Conservation (phyloP, 1,284 basidiomycete species). For the Cutaneotrichosporon mucoides region DNA sequence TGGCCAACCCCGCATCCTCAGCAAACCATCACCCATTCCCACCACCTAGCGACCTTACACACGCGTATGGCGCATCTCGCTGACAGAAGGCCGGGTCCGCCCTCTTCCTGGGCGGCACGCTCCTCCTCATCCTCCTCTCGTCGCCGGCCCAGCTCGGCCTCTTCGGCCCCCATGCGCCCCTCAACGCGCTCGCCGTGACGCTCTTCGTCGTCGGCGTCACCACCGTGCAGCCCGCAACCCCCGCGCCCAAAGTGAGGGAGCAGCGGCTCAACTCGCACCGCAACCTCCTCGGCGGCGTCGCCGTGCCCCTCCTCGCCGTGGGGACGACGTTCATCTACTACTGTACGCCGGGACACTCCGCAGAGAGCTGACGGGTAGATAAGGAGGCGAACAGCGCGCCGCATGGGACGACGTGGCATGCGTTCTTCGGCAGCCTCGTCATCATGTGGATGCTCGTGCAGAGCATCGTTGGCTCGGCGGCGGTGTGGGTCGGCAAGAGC, state of each 20-base stretch:
- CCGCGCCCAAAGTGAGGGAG: slow-evolving; percentile 19
- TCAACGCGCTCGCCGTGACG: slow-evolving; percentile 40
- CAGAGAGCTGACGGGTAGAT: slow-evolving; percentile 18
- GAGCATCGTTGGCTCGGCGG: slow-evolving; percentile 31
- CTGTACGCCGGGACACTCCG: slow-evolving; percentile 28
- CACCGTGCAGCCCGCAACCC: slow-evolving; percentile 41
- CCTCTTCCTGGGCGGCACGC: slow-evolving; percentile 38
- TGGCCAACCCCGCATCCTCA: not conserved
- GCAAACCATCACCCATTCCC: not conserved
- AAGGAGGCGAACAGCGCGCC: slow-evolving; percentile 37
- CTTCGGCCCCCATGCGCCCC: slow-evolving; percentile 45
- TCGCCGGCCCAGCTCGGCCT: slow-evolving; percentile 25
- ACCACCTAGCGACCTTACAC: not conserved
- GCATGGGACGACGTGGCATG: slow-evolving; percentile 47
- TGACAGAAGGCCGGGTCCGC: slow-evolving; percentile 24
- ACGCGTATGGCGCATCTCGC: slow-evolving; percentile 6
- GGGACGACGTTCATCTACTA: slow-evolving; percentile 43
- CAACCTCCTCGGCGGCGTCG: slow-evolving; percentile 29
- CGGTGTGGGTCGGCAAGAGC: slow-evolving; percentile 31
- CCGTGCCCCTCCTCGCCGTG: slow-evolving; percentile 34
- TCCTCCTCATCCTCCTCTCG: slow-evolving; percentile 32
- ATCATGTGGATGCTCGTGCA: slow-evolving; percentile 40
- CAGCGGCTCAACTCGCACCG: slow-evolving; percentile 40
- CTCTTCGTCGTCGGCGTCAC: slow-evolving; percentile 37
- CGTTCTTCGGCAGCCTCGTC: slow-evolving; percentile 30